A percentile compares a stretch with the other conserved stretches of the same genome.
Evolutionary conservation across 805 yeast species (phyloP).

Genomic region (Kregervanrija delftensis): DNA sequence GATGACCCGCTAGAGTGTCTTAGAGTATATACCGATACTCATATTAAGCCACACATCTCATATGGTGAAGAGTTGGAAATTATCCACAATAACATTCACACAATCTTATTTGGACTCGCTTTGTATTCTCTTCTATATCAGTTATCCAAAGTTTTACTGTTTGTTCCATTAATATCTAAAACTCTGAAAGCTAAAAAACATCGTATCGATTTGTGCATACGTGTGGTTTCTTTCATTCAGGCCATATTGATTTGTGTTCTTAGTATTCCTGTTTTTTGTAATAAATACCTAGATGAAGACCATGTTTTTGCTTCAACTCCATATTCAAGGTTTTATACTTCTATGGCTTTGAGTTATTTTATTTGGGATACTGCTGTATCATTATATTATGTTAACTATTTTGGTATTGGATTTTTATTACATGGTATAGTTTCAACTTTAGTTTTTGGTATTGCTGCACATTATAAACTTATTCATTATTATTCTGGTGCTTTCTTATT

Average conservation of each 20-base stretch:
- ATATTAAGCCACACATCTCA: constrained; percentile 19
- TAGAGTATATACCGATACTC: constrained; percentile 14
- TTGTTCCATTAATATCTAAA: constrained; percentile 9
- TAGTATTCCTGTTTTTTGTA: constrained; percentile 25
- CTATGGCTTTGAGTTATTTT: constrained; percentile 29
- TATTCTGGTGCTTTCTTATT: constrained; percentile 30
- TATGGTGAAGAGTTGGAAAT: constrained; percentile 2
- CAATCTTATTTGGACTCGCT: constrained; percentile 15
- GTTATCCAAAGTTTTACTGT: constrained; percentile 11
- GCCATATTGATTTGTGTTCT: constrained; percentile 23
- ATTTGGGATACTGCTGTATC: constrained; percentile 31
- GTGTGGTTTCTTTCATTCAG: constrained; percentile 30
- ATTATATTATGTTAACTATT: constrained; percentile 19
- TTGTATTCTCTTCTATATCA: constrained; percentile 14
- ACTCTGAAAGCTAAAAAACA: constrained; percentile 13
- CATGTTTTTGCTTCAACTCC: constrained; percentile 29
- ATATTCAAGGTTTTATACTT: constrained; percentile 23
- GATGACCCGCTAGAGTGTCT: constrained; percentile 18
- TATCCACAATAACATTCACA: constrained; percentile 14
- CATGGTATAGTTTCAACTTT: constrained; percentile 31
- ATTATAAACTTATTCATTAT: constrained; percentile 24
- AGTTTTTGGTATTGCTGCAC: constrained; percentile 23
- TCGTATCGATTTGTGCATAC: constrained; percentile 25
- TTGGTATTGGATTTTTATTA: constrained; percentile 30
- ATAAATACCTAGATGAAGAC: constrained; percentile 22